Evolutionary conservation across 2,329 filamentous ascomycete genomes (phyloP).

Genomic region (Colletotrichum sublineola): DNA sequence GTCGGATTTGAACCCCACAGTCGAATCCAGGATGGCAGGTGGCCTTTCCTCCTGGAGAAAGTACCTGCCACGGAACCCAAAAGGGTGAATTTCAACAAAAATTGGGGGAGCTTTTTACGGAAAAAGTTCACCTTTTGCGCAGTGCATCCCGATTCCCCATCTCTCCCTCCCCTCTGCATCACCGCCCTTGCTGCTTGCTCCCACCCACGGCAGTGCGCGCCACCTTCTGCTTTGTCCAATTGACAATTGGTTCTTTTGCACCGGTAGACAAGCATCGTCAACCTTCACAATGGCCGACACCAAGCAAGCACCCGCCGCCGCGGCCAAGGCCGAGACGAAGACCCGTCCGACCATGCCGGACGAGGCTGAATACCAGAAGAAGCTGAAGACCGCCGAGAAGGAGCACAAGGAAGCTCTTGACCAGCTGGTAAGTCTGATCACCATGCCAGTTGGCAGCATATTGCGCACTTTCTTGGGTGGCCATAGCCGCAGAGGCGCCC

Average conservation of each 20-base stretch:
- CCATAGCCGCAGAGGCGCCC: background rate
- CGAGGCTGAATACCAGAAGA: slow-evolving; percentile 84
- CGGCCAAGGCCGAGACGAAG: slow-evolving; percentile 57
- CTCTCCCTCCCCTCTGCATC: slow-evolving; percentile 33
- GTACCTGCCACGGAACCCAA: slow-evolving; percentile 41
- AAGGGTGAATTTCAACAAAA: slow-evolving; percentile 44
- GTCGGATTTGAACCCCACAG: slow-evolving; percentile 33
- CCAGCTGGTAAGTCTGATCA: slow-evolving; percentile 53
- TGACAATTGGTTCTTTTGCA: slow-evolving; percentile 24
- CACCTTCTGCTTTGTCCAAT: slow-evolving; percentile 27
- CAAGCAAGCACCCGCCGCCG: slow-evolving; percentile 61
- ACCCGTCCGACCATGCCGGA: slow-evolving; percentile 87
- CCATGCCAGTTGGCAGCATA: background rate
- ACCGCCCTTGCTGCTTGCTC: slow-evolving; percentile 18
- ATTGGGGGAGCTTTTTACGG: slow-evolving; percentile 34
- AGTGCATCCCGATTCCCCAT: slow-evolving; percentile 39
- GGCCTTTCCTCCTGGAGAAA: slow-evolving; percentile 33
- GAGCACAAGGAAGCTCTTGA: slow-evolving; percentile 84
- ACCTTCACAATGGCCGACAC: slow-evolving; percentile 62
- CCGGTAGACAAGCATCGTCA: slow-evolving; percentile 12
- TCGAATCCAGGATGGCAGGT: slow-evolving; percentile 32
- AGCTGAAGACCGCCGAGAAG: slow-evolving; percentile 86
- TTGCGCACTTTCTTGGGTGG: background rate
- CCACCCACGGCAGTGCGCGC: slow-evolving; percentile 23
- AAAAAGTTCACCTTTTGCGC: slow-evolving; percentile 39